Percentiles rank a stretch among this genome's conserved stretches.
Evolutionary conservation across 306 rosid species (phyloP).

Genomic region (Rubus parviflorus): DNA sequence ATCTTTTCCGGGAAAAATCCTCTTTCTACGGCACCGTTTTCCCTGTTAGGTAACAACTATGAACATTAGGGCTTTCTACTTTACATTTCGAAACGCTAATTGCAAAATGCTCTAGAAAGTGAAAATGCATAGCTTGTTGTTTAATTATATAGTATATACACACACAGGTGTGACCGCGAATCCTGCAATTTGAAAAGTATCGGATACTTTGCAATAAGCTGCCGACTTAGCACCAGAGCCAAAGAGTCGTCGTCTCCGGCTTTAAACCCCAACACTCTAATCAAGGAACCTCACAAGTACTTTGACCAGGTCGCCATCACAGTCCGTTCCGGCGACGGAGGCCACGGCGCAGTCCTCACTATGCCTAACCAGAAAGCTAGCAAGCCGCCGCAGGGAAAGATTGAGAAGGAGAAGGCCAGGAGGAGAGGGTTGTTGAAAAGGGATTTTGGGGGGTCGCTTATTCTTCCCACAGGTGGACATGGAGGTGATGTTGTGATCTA

Average conservation of each 20-base stretch:
- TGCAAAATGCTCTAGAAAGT: background rate
- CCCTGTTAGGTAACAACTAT: conserved; percentile 17
- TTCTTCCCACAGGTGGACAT: conserved; percentile 78
- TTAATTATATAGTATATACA: background rate
- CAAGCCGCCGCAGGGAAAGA: conserved; percentile 36
- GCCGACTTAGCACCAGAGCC: conserved; percentile 31
- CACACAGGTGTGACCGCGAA: conserved; percentile 12
- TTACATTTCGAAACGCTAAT: background rate
- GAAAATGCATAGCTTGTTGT: background rate
- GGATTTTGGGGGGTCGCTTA: conserved; percentile 78
- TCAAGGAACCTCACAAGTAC: conserved; percentile 78
- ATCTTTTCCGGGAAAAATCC: conserved; percentile 6
- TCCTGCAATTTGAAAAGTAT: conserved; percentile 4
- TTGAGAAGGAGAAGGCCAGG: conserved; percentile 45
- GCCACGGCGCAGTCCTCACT: conserved; percentile 70
- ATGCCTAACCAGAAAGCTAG: conserved; percentile 38
- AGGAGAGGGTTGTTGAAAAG: conserved; percentile 57
- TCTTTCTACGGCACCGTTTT: conserved; percentile 9
- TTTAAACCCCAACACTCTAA: conserved; percentile 23
- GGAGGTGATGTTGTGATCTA: conserved; percentile 91
- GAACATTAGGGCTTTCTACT: too few relatives aligned
- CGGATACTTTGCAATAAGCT: conserved; percentile 28
- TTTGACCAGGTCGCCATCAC: conserved; percentile 81
- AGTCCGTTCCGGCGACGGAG: conserved; percentile 90
- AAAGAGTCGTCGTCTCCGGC: conserved; percentile 20